Percentiles rank a stretch among this genome's conserved stretches.
These are phyloP conservation scores for Volvox carteri DNA, from an alignment of 163 green algal genomes.

Conservation along the genomic window DNA sequence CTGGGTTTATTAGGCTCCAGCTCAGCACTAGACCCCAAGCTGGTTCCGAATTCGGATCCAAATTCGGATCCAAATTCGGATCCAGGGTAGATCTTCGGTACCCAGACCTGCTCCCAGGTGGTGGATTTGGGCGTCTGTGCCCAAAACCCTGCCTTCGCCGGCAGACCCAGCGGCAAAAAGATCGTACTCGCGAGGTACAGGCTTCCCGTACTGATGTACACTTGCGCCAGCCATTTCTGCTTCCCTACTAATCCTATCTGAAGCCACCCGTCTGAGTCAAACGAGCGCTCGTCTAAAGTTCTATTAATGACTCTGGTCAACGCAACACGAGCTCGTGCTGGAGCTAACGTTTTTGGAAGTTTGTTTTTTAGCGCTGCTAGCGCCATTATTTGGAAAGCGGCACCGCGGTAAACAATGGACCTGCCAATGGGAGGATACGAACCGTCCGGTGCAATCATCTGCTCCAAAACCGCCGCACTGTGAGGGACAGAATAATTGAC, in stretches of 20 bases:
- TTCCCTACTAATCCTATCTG: neutral
- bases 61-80: too few species aligned
- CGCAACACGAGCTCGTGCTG: neutral
- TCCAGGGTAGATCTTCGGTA: too few species aligned
- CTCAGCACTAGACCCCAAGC: too few species aligned
- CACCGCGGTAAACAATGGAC: neutral
- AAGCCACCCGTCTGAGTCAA: neutral
- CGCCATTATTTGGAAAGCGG: neutral
- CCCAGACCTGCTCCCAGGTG: conserved; percentile 8
- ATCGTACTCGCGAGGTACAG: neutral
- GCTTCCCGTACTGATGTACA: neutral
- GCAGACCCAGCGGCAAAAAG: neutral
- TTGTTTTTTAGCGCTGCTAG: neutral
- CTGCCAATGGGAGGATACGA: neutral
- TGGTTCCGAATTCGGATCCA: too few species aligned
- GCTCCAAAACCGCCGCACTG: neutral
- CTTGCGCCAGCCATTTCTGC: neutral
- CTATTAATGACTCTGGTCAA: conserved; percentile 3
- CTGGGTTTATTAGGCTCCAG: too few species aligned
- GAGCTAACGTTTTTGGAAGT: neutral
- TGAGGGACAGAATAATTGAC: neutral
- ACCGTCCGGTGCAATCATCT: neutral
- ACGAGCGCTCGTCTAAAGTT: neutral
- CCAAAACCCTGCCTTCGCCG: neutral
- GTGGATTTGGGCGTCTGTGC: neutral